Evolutionary conservation across 257 asterid species (phyloP), one percentile per base, ranked within the genome.

Genomic region (Lavandula angustifolia): DNA sequence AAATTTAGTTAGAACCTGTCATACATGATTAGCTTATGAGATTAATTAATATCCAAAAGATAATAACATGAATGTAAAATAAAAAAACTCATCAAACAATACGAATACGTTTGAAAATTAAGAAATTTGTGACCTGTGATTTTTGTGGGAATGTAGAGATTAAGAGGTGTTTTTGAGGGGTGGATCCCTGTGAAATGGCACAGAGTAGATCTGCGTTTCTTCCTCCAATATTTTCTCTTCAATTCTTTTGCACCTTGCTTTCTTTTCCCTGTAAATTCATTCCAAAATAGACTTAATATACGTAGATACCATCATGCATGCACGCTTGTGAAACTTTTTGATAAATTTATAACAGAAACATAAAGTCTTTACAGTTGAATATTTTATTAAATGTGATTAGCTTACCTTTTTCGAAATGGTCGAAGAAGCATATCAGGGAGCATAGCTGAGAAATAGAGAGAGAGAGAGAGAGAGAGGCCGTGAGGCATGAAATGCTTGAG

Each of bases 321-420:
- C 14, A 42, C 40, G 7, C 3, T 16, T 1, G 17, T 48, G n/a
- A 3, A 40, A 1, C 9, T 40, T 7, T 1, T 9, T 9, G 11
- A 3, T 4, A 4, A 4, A 13, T n/a, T n/a, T n/a, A n/a, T n/a
- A n/a, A n/a, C n/a, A n/a, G n/a, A n/a, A n/a, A n/a, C n/a, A n/a
- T n/a, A n/a, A n/a, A n/a, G n/a, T n/a, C n/a, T n/a, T n/a, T n/a
- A n/a, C n/a, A n/a, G n/a, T n/a, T n/a, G n/a, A n/a, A n/a, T n/a
- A n/a, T n/a, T n/a, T n/a, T n/a, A n/a, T n/a, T n/a, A n/a, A n/a
- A n/a, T n/a, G n/a, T n/a, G n/a, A n/a, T n/a, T n/a, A n/a, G n/a
- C n/a, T n/a, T n/a, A n/a, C n/a, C n/a, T n/a, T n/a, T n/a, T 62
- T 31, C 79, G 74, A 57, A 81, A 75, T 68, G 84, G 66, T 16